These are phyloP conservation scores for Aurifilum marmelostoma DNA, from an alignment of 2,329 filamentous ascomycete genomes.

Conservation along the genomic window DNA sequence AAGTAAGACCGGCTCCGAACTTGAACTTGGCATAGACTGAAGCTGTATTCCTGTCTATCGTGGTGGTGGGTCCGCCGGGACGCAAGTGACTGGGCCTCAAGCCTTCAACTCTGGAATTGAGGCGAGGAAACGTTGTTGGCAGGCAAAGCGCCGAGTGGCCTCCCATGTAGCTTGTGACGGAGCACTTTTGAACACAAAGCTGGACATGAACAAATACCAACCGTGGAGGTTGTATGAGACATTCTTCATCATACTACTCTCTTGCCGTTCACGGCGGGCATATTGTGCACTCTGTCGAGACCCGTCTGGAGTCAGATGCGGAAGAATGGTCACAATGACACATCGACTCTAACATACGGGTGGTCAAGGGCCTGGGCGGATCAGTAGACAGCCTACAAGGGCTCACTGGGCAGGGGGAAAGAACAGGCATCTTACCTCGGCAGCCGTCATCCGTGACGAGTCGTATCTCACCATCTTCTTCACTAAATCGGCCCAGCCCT, in stretches of 20 bases:
- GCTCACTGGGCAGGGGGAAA: background rate
- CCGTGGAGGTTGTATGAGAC: background rate
- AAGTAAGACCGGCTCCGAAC: no score
- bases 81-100: background rate
- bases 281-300: background rate
- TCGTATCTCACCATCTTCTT: slow-evolving; percentile 73
- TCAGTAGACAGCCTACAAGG: background rate
- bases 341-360: slow-evolving; percentile 1
- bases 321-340: background rate
- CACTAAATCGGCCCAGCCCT: slow-evolving; percentile 67
- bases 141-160: background rate
- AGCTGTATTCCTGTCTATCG: background rate
- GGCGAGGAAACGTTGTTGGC: background rate
- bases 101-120: background rate
- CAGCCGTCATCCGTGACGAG: slow-evolving; percentile 68
- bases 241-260: background rate
- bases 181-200: background rate
- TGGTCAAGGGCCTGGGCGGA: background rate
- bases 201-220: background rate
- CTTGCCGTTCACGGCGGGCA: background rate
- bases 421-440: slow-evolving; percentile 48
- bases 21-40: background rate
- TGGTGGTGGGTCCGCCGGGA: background rate
- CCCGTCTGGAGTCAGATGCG: background rate
- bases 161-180: background rate